Conservation (phyloP, 1,284 basidiomycete species). For the Takashimella koratensis region DNA sequence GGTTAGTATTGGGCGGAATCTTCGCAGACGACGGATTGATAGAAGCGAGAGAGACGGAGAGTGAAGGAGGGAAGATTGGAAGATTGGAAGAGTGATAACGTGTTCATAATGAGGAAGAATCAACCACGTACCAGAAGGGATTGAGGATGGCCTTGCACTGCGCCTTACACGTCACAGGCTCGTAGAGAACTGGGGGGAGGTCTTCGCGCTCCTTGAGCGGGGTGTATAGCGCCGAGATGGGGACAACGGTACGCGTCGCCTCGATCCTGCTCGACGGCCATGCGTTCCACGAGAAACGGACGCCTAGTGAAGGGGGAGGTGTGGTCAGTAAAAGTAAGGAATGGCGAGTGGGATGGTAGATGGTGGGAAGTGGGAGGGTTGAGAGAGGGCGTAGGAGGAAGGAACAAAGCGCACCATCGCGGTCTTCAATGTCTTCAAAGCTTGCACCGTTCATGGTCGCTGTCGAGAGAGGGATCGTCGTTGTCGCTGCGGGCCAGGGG, state of each 20-base stretch:
- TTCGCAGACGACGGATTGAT: no score
- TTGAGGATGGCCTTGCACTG: slow-evolving; percentile 97
- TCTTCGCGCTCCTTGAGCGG: slow-evolving; percentile 94
- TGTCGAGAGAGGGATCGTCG: background rate
- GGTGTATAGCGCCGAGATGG: slow-evolving; percentile 96
- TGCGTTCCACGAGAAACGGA: slow-evolving; percentile 94
- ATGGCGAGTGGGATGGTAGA: background rate
- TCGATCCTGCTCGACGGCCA: slow-evolving; percentile 98
- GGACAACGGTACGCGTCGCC: slow-evolving; percentile 95
- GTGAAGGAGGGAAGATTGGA: no score
- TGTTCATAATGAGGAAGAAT: no score
- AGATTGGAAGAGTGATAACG: no score
- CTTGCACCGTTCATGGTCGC: slow-evolving; percentile 41
- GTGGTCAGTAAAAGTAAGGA: background rate
- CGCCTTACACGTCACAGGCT: slow-evolving; percentile 97
- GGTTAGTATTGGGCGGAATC: slow-evolving; percentile 1
- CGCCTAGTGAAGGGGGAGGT: slow-evolving; percentile 57
- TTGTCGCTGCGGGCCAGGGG: no score
- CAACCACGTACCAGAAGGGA: slow-evolving; percentile 78
- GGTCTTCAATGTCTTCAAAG: slow-evolving; percentile 58
- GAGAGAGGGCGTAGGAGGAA: background rate
- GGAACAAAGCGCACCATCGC: slow-evolving; percentile 54
- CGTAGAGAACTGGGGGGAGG: slow-evolving; percentile 92
- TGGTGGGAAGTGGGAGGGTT: background rate
- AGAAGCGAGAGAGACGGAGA: background rate